Evolutionary conservation across 2,329 filamentous ascomycete genomes (phyloP), one percentile per base, ranked within the genome.

Genomic region (Coniochaeta pulveracea): DNA sequence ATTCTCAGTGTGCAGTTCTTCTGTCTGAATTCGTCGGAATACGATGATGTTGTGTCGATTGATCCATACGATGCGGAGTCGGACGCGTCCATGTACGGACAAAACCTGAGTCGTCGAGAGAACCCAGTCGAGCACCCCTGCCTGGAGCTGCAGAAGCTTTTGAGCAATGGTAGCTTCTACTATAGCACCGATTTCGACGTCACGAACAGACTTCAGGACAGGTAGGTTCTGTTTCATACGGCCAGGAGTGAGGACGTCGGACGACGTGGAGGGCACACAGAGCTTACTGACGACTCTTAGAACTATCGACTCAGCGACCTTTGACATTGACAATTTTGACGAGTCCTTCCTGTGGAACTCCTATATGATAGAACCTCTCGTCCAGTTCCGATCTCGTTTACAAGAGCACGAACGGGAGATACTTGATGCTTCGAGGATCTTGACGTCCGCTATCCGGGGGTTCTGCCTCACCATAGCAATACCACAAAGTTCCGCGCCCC

Each of bases 151-250:
- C 88, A 89, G 56, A 96, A 94, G 64, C 71, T 98, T 23, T 64
- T 98, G 36, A 81, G 85, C 50, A 88, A 93, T 54, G 88, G 89
- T 17, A 93, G 82, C 19, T 98, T 98, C 53, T 98, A 96, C 55
- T 98, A 95, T 61, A 95, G 86, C 52, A 85, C 85, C n/a, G 86
- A 96, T 55, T 98, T 98, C 54, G 89, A 98, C 52, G 65, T 98
- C 31, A 98, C 91, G 4, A 88, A 93, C 56, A 74, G 91, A 44
- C 61, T 96, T 41, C 91, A 98, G 56, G 82, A 95, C 50, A 77
- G 89, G 72, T 85, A 44, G 18, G 26, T 19, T 12, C n/a, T n/a
- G n/a, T n/a, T n/a, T n/a, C n/a, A n/a, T n/a, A n/a, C n/a, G n/a
- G n/a, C n/a, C n/a, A n/a, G n/a, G n/a, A n/a, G n/a, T n/a, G n/a